A percentile compares a stretch with the other conserved stretches of the same genome.
Conservation (phyloP, 1,139 yeast species). For the Geotrichum australiense region DNA sequence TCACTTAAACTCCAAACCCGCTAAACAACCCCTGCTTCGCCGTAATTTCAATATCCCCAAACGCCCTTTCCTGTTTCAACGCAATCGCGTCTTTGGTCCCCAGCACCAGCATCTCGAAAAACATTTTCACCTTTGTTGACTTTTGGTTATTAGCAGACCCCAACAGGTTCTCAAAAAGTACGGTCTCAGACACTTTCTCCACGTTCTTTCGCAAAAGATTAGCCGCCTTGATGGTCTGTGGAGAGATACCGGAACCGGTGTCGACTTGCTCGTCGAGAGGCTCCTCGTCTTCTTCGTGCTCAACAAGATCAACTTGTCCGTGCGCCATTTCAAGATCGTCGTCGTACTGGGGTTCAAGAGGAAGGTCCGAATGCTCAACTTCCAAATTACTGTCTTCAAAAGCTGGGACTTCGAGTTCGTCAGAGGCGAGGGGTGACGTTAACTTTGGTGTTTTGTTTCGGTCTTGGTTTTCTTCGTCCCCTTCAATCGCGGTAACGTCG, state of each 20-base stretch:
- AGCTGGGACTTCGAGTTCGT: not conserved
- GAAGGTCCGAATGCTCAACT: slow-evolving; percentile 13
- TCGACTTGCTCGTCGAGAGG: slow-evolving; percentile 1
- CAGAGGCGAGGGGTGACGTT: slow-evolving; percentile 2
- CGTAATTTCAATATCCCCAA: slow-evolving; percentile 51
- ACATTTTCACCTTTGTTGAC: slow-evolving; percentile 42
- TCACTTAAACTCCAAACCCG: slow-evolving; percentile 22
- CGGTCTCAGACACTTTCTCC: slow-evolving; percentile 16
- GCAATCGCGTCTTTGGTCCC: slow-evolving; percentile 71
- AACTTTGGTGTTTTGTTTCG: slow-evolving; percentile 14
- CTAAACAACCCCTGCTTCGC: slow-evolving; percentile 47
- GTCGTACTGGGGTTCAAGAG: slow-evolving; percentile 11
- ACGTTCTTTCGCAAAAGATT: slow-evolving; percentile 41
- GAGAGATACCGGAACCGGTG: slow-evolving; percentile 31
- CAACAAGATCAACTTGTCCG: slow-evolving; percentile 8
- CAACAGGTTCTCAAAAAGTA: slow-evolving; percentile 20
- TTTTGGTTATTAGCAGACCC: slow-evolving; percentile 18
- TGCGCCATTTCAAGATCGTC: slow-evolving; percentile 8
- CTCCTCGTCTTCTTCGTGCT: slow-evolving; percentile 11
- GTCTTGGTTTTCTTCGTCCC: slow-evolving; percentile 25
- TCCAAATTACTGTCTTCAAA: slow-evolving; percentile 6
- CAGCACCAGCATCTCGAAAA: slow-evolving; percentile 75
- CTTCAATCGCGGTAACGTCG: slow-evolving; percentile 23
- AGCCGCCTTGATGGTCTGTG: slow-evolving; percentile 53
- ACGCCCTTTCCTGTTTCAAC: slow-evolving; percentile 54